Evolutionary conservation across 2,329 filamentous ascomycete genomes (phyloP).

Genomic region (Diplodia corticola): DNA sequence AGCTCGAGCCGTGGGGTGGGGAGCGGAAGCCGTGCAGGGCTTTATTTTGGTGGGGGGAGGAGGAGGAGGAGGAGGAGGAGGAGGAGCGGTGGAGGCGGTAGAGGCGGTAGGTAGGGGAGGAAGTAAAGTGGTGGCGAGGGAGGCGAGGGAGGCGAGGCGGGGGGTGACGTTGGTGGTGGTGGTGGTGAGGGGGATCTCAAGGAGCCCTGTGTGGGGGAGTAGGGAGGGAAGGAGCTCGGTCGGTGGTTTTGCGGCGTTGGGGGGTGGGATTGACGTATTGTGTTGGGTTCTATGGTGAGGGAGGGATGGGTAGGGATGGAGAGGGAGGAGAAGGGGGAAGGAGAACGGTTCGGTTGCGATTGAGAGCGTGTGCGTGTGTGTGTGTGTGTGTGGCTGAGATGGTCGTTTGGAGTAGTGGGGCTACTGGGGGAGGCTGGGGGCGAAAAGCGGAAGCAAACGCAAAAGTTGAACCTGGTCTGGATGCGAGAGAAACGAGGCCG

Average conservation of each 20-base stretch:
- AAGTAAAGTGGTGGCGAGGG: too few species aligned
- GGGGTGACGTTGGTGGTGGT: conserved; percentile 27
- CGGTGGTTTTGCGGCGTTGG: conserved; percentile 33
- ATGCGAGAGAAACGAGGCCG: background rate
- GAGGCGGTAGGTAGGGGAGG: conserved; percentile 29
- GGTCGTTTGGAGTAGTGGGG: too few species aligned
- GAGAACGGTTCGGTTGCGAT: too few species aligned
- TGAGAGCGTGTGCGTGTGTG: too few species aligned
- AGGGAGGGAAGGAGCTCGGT: too few species aligned
- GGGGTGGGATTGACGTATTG: conserved; percentile 35
- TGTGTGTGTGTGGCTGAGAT: too few species aligned
- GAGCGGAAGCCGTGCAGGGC: conserved; percentile 31
- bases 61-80: too few species aligned
- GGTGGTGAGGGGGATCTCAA: conserved; percentile 27
- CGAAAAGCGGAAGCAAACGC: background rate
- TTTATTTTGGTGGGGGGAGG: too few species aligned
- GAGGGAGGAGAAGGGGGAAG: too few species aligned
- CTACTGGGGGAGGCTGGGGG: background rate
- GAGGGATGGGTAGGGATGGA: too few species aligned
- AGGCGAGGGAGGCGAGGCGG: conserved; percentile 19
- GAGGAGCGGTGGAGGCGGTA: conserved; percentile 31
- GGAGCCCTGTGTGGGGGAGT: conserved; percentile 30
- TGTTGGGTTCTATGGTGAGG: conserved; percentile 23
- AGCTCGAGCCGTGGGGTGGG: conserved; percentile 29
- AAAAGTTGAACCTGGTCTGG: background rate